Evolutionary conservation across 2,329 filamentous ascomycete genomes (phyloP), one percentile per base, ranked within the genome.

Genomic region (Trichoderma breve): DNA sequence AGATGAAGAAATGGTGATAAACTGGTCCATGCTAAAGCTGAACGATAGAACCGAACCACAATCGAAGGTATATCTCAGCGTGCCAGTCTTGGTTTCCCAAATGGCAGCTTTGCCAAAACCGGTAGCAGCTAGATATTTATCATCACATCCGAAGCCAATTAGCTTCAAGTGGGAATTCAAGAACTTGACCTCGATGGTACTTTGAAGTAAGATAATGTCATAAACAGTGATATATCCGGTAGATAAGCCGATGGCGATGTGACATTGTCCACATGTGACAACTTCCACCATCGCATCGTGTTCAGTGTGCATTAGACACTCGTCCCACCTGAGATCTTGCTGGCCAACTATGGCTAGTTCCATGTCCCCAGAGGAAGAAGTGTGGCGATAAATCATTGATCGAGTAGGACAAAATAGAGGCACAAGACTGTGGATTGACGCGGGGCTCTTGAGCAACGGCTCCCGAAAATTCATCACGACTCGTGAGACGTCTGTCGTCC

Each of bases 61-160:
- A 14, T 43, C 24, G 28, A 64, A 64, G 4, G 24, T 15, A 15
- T 55, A 28, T 11, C 51, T 18, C n/a, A 32, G n/a, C 4, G 21
- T 57, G 6, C 64, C 64, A 34, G 64, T 39, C 32, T 67, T 57
- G 14, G 32, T n/a, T n/a, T 67, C 64, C 64, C 64, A 67, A 39
- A 67, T 67, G 26, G 53, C 21, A 36, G 28, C 47, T 12, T 55
- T 21, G 9, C 36, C 24, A n/a, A n/a, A 24, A 21, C 66, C 34
- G 18, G 55, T 28, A 39, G 66, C 26, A 28, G 66, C 53, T 8
- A 69, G 32, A 28, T 60, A 61, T 47, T 39, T 69, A 28, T 69
- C 66, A 6, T 60, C 14, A n/a, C n/a, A 28, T 21, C 66, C 55
- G 21, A 69, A 69, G 15, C 51, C 51, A 32, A 62, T n/a, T 14